These are phyloP conservation scores for Russula foetens DNA, from an alignment of 768 basidiomycete species.

Conservation along the genomic window DNA sequence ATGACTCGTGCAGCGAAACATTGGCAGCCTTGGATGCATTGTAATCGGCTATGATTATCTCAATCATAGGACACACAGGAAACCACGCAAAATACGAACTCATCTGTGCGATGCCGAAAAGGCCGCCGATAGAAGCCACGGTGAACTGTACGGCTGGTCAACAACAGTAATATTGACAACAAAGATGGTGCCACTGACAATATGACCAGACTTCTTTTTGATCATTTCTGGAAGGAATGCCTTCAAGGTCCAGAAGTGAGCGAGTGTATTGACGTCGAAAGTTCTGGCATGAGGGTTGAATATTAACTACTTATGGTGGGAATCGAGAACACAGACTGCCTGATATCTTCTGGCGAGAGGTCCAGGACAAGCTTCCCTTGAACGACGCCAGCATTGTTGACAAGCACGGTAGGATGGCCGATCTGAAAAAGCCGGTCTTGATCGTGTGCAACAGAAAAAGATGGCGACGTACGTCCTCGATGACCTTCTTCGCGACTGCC, in stretches of 20 bases:
- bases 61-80: not conserved
- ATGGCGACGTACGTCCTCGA: conserved; percentile 55
- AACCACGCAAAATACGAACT: conserved; percentile 37
- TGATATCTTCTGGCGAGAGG: conserved; percentile 64
- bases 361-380: conserved; percentile 86
- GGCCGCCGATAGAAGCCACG: conserved; percentile 65
- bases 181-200: conserved; percentile 42
- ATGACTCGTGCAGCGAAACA: conserved; percentile 68
- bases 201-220: conserved; percentile 68
- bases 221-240: conserved; percentile 90
- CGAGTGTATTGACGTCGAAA: conserved; percentile 78
- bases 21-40: conserved; percentile 90
- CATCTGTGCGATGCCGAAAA: conserved; percentile 67
- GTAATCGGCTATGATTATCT: conserved; percentile 61
- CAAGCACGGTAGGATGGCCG: conserved; percentile 79
- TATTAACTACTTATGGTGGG: not conserved
- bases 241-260: conserved; percentile 89
- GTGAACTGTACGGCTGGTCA: conserved; percentile 46
- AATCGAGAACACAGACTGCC: conserved; percentile 47
- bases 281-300: conserved; percentile 46
- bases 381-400: conserved; percentile 94
- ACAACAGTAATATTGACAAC: not conserved
- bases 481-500: conserved; percentile 58
- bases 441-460: not conserved
- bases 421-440: conserved; percentile 39